Evolutionary conservation across 2,329 filamentous ascomycete species (phyloP).

Genomic region (Aspergillus quadrilineatus): DNA sequence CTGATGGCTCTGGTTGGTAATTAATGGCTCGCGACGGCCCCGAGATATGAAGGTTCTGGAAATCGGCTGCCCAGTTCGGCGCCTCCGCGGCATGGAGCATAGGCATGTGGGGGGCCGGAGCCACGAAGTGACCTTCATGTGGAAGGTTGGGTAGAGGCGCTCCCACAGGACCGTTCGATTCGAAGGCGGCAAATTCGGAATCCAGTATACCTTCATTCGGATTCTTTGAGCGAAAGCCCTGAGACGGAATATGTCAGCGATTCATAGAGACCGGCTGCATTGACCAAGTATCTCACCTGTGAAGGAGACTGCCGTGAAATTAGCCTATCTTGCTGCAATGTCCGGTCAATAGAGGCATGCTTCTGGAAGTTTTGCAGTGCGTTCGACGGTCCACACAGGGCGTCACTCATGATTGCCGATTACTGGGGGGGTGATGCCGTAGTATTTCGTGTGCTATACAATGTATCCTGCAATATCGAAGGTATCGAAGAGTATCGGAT

Average conservation of each 20-base stretch:
- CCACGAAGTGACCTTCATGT: slow-evolving; percentile 32
- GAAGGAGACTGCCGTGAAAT: slow-evolving; percentile 53
- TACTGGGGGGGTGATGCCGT: neutral
- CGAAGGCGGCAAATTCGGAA: slow-evolving; percentile 69
- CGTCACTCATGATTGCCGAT: slow-evolving; percentile 58
- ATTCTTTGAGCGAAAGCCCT: slow-evolving; percentile 64
- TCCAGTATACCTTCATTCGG: slow-evolving; percentile 58
- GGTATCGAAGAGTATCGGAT: neutral
- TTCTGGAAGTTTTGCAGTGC: slow-evolving; percentile 71
- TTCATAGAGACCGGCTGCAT: neutral
- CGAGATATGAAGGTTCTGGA: slow-evolving; percentile 46
- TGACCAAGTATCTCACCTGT: slow-evolving; percentile 48
- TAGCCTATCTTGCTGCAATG: slow-evolving; percentile 71
- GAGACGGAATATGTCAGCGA: slow-evolving; percentile 18
- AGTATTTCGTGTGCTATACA: neutral
- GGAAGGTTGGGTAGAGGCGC: slow-evolving; percentile 39
- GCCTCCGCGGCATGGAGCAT: slow-evolving; percentile 23
- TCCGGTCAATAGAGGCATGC: slow-evolving; percentile 66
- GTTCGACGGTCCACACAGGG: slow-evolving; percentile 73
- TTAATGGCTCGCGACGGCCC: slow-evolving; percentile 45
- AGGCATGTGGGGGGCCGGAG: slow-evolving; percentile 27
- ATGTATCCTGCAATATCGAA: neutral
- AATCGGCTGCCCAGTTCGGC: slow-evolving; percentile 47
- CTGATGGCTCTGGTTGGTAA: slow-evolving; percentile 48
- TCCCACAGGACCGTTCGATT: slow-evolving; percentile 41